Conservation (phyloP, 164 flowering plant species). For the Saururus chinensis region DNA sequence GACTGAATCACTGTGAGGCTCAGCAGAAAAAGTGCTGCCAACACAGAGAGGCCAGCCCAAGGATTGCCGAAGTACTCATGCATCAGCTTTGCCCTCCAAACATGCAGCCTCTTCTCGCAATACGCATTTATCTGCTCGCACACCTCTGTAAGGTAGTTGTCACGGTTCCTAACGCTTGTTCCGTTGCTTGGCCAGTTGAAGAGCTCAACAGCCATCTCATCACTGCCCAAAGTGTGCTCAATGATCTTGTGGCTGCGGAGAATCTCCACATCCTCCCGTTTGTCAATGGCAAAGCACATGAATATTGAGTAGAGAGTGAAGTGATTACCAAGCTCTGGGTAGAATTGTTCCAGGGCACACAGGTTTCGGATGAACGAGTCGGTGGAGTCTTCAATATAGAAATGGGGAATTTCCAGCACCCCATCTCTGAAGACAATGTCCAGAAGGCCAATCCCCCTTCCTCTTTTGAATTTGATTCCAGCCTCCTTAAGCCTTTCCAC, state of each 20-base stretch:
- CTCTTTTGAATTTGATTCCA: slow-evolving; percentile 1
- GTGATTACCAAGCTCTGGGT: slow-evolving; percentile 3
- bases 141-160: neutral
- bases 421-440: slow-evolving; percentile 15
- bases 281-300: slow-evolving; percentile 18
- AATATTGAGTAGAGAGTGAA: slow-evolving; percentile 23
- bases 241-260: slow-evolving; percentile 17
- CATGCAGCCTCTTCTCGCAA: slow-evolving; percentile 5
- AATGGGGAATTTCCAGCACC: slow-evolving; percentile 17
- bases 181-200: slow-evolving; percentile 13
- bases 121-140: neutral
- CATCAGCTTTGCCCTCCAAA: slow-evolving; percentile 8
- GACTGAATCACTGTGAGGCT: slow-evolving; percentile 15
- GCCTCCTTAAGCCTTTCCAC: neutral
- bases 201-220: slow-evolving; percentile 17
- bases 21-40: slow-evolving; percentile 16
- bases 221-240: slow-evolving; percentile 13
- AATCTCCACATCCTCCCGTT: slow-evolving; percentile 18
- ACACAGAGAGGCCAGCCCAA: slow-evolving; percentile 14
- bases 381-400: slow-evolving; percentile 18
- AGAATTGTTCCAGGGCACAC: slow-evolving; percentile 25
- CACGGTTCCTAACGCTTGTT: neutral
- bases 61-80: slow-evolving; percentile 22
- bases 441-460: slow-evolving; percentile 6
- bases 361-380: slow-evolving; percentile 20